Base-by-base conservation (phyloP, 2,329 filamentous ascomycete genomes). In the Zalaria sp. region DNA sequence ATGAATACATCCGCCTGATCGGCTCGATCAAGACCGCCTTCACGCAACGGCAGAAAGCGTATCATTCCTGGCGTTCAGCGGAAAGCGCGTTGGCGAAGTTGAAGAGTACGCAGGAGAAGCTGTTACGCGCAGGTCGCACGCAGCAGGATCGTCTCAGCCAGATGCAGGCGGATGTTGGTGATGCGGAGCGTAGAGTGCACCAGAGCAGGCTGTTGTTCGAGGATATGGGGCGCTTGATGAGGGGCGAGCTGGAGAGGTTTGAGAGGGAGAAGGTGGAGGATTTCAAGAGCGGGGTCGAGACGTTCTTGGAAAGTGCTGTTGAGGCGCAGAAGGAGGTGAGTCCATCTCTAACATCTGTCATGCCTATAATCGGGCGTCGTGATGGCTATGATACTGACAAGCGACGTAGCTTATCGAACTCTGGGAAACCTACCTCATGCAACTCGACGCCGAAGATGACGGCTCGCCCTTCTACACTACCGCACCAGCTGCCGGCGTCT, bases 241-340 rank as follows among this genome's bases (percentile, higher is more conserved):
- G 86, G 46, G 73, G 72, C 31, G 91, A 98, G 62, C 70, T 98
- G 50, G 91, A 96, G 54, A 74, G 88, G 11, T 98, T 98, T 56
- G 91, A 98, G 66, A 77, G 76, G 53, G 91, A 98, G 64, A 98
- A 98, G 69, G 91, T 98, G 3, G 91, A 98, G 59, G 91, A 98
- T 59, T 98, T 98, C 63, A 98, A 98, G 71, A 91, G 83, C 47
- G 89, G 88, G 0, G 88, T 98, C 2, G 91, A 98, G 67, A 98
- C 91, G 1, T 98, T 94, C 64, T 64, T 98, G 53, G 91, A 98
- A 68, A 88, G 91, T 55, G 86, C 91, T 3, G 87, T 98, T 3
- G 91, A 98, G 64, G 91, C 89, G 42, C 91, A 98, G 67, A 98
- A 98, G 65, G 91, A 98, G 80, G 89, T 91, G 60, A 62, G 75